Evolutionary conservation across 805 yeast species (phyloP).

Genomic region (Candida boleticola): DNA sequence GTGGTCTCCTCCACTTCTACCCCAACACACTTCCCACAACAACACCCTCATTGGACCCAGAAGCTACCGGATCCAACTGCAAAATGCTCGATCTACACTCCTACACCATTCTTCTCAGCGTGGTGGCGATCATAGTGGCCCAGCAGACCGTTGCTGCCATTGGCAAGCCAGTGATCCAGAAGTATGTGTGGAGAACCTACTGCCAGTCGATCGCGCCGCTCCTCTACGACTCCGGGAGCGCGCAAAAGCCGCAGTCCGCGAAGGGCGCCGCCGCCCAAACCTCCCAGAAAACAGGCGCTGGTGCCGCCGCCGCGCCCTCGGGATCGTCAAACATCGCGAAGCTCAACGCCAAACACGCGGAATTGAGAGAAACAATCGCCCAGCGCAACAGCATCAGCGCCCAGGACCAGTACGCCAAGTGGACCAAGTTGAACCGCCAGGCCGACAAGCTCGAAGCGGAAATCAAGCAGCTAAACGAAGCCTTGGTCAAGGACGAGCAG

Average conservation of each 20-base stretch:
- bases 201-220: slow-evolving; percentile 25
- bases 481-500: slow-evolving; percentile 35
- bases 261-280: not conserved
- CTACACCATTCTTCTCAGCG: slow-evolving; percentile 28
- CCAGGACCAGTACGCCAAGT: slow-evolving; percentile 91
- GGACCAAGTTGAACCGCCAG: slow-evolving; percentile 88
- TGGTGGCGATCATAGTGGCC: slow-evolving; percentile 34
- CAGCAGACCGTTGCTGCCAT: slow-evolving; percentile 34
- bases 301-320: not conserved
- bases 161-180: slow-evolving; percentile 34
- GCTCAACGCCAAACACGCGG: slow-evolving; percentile 29
- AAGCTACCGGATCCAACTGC: no score
- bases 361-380: slow-evolving; percentile 46
- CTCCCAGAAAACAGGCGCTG: not conserved
- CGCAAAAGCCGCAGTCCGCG: not conserved
- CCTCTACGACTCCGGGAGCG: slow-evolving; percentile 6
- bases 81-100: slow-evolving; percentile 31
- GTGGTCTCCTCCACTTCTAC: no score
- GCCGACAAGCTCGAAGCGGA: slow-evolving; percentile 56
- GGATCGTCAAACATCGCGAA: slow-evolving; percentile 30
- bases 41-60: no score
- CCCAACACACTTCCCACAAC: no score
- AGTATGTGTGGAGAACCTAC: slow-evolving; percentile 38
- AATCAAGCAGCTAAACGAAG: slow-evolving; percentile 41
- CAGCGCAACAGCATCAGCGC: slow-evolving; percentile 68